Evolutionary conservation across 495 filamentous ascomycete species (phyloP), one percentile per base, ranked within the genome.

Genomic region (Neurospora sp.): DNA sequence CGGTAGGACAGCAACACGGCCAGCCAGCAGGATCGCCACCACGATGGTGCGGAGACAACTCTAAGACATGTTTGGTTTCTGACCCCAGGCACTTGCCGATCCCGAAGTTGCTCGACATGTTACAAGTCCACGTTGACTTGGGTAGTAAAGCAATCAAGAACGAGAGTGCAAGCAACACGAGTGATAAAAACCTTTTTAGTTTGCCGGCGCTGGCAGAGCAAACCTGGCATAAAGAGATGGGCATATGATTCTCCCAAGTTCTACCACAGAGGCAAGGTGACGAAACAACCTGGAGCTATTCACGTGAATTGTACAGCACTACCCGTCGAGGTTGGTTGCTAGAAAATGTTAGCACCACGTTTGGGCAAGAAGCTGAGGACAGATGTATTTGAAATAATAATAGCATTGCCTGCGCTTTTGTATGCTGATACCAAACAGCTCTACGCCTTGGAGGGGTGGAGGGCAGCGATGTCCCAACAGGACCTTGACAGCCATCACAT

Each of bases 11-110:
- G 27, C 27, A 31, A 72, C 71, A 6, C 71, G 27, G 35, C 47
- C 65, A 59, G 40, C 73, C 3, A 76, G 61, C 37, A 71, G 70
- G 69, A 76, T 35, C 71, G 69, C 76, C 68, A 72, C 72, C 61
- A 75, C 39, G 70, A 71, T 61, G 68, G 68, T 68, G 72, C 72
- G 74, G 68, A 74, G 72, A 42, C 69, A 42, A 39, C 69, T 74
- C 38, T 71, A 42, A 31, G 61, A 73, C 76, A 77, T 77, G 61
- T 47, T n/a, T 14, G n/a, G 18, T 38, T 27, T 72, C 22, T 27
- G 39, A 38, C 22, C 22, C 22, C 22, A 53, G 45, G 14, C 40
- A 41, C 27, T 41, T 5, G 40, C 47, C 35, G 71, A 27, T 35
- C 45, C 14, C 12, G 18, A 47, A 39, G 69, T 68, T 39, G 22